A percentile compares a stretch with the other conserved stretches of the same genome.
phyloP scores from a whole-genome alignment of 495 filamentous ascomycete genomes.

The Penicillium paradoxum region DNA sequence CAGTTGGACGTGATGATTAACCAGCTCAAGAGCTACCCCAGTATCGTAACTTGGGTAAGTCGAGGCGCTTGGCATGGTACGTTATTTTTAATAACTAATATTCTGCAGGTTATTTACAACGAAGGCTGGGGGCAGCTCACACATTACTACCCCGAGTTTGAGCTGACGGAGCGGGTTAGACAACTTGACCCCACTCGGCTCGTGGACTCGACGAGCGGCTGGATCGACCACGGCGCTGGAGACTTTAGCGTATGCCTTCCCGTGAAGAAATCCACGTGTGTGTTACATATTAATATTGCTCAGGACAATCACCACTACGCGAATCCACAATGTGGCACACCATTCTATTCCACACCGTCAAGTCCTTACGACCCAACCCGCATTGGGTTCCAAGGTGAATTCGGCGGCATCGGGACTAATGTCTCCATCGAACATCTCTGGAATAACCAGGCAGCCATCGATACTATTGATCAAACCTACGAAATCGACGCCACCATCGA shows the following conservation, averaged over 20 bases:
- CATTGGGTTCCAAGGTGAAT: slow-evolving; percentile 65
- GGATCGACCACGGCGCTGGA: slow-evolving; percentile 57
- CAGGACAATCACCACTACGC: slow-evolving; percentile 69
- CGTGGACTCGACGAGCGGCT: slow-evolving; percentile 56
- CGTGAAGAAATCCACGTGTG: neutral
- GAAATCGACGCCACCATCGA: slow-evolving; percentile 54
- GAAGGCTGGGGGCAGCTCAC: slow-evolving; percentile 64
- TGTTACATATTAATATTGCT: neutral
- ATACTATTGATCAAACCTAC: slow-evolving; percentile 60
- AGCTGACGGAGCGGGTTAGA: slow-evolving; percentile 47
- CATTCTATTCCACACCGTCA: slow-evolving; percentile 52
- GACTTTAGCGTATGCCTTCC: slow-evolving; percentile 45
- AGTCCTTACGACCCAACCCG: slow-evolving; percentile 54
- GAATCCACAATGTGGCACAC: slow-evolving; percentile 64
- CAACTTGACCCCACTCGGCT: slow-evolving; percentile 57
- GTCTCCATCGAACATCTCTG: slow-evolving; percentile 54
- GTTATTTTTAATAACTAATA: neutral
- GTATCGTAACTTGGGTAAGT: slow-evolving; percentile 49
- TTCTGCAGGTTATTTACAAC: slow-evolving; percentile 59
- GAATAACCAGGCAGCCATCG: slow-evolving; percentile 52
- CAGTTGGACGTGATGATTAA: slow-evolving; percentile 57
- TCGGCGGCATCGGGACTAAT: slow-evolving; percentile 60
- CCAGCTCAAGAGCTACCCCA: slow-evolving; percentile 58
- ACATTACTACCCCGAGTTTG: slow-evolving; percentile 48
- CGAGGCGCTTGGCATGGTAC: neutral